Conservation (phyloP, 2,329 filamentous ascomycete genomes). For the Coniochaeta ligniaria region DNA sequence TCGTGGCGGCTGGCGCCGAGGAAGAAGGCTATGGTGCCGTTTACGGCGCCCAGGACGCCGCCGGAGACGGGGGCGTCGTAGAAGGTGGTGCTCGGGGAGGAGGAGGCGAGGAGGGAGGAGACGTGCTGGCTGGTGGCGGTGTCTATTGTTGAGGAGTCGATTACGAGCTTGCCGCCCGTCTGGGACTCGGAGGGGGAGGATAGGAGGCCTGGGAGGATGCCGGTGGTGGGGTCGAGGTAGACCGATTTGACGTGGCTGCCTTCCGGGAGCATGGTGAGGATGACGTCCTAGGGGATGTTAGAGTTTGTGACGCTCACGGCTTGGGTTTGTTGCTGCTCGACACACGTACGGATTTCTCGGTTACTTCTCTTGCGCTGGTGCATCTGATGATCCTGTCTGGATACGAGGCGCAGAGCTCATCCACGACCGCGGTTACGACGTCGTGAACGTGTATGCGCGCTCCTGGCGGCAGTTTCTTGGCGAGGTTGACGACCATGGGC, state of each 20-base stretch:
- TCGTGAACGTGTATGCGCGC: constrained; percentile 41
- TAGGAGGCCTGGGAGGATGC: constrained; percentile 36
- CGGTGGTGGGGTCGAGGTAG: constrained; percentile 35
- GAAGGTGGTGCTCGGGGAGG: constrained; percentile 14
- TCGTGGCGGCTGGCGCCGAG: constrained; percentile 19
- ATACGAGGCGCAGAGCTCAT: constrained; percentile 32
- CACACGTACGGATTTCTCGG: constrained; percentile 31
- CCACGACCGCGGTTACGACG: constrained; percentile 31
- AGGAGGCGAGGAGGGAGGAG: constrained; percentile 23
- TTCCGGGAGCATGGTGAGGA: constrained; percentile 64
- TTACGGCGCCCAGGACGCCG: constrained; percentile 22
- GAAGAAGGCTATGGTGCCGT: constrained; percentile 27
- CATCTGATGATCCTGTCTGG: constrained; percentile 28
- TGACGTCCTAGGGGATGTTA: constrained; percentile 28
- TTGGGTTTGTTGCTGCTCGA: too few species aligned
- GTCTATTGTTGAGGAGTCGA: constrained; percentile 69
- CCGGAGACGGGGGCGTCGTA: constrained; percentile 29
- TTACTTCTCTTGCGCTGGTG: constrained; percentile 36
- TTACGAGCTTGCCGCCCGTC: constrained; percentile 48
- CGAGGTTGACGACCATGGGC: constrained; percentile 43
- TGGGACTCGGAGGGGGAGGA: background rate
- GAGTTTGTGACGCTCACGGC: too few species aligned
- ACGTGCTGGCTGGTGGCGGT: constrained; percentile 37
- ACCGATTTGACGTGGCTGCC: constrained; percentile 62
- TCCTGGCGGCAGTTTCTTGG: constrained; percentile 32